Conservation (phyloP, 768 basidiomycete species). For the Podaxis sp. region DNA sequence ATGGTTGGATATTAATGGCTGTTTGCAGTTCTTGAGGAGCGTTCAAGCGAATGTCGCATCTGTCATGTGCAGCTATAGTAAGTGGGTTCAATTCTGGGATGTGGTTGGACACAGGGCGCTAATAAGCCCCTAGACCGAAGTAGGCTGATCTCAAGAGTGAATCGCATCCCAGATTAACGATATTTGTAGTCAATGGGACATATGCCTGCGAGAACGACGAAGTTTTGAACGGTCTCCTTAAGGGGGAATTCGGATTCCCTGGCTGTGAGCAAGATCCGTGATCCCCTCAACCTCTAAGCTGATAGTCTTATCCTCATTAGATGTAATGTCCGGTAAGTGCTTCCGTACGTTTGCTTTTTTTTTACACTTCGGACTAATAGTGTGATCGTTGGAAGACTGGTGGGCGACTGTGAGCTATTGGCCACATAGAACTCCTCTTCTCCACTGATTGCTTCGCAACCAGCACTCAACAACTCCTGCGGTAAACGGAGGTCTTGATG, state of each 20-base stretch:
- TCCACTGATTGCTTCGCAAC: neutral
- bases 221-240: slow-evolving; percentile 58
- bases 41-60: slow-evolving; percentile 66
- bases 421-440: neutral
- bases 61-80: slow-evolving; percentile 68
- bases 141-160: slow-evolving; percentile 14
- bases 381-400: slow-evolving; percentile 49
- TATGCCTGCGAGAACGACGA: slow-evolving; percentile 67
- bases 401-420: slow-evolving; percentile 46
- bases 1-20: neutral
- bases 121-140: slow-evolving; percentile 31
- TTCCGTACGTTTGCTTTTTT: neutral
- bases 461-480: slow-evolving; percentile 49
- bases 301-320: slow-evolving; percentile 23
- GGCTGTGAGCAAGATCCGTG: slow-evolving; percentile 44
- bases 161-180: neutral
- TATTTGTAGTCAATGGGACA: slow-evolving; percentile 46
- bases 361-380: neutral
- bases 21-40: slow-evolving; percentile 46
- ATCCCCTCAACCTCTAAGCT: neutral
- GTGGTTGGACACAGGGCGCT: neutral
- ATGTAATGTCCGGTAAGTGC: slow-evolving; percentile 44
- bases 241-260: slow-evolving; percentile 66
- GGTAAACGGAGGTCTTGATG: slow-evolving; percentile 63
- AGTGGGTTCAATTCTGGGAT: slow-evolving; percentile 14